Conservation (phyloP, 768 basidiomycete species). For the Leccinum boreale region DNA sequence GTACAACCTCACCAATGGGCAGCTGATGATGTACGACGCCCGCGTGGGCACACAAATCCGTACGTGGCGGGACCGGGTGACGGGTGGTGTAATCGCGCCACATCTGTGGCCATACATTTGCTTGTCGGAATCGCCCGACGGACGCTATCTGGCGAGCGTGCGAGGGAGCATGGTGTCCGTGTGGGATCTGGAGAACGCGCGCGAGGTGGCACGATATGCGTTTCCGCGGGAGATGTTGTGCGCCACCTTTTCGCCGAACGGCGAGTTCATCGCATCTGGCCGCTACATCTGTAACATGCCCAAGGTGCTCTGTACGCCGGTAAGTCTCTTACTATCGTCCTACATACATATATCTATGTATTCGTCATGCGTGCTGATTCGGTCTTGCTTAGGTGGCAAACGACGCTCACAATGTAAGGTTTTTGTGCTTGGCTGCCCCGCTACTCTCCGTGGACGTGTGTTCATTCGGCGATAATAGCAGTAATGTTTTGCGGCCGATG, state of each 20-base stretch:
- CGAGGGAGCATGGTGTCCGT: conserved; percentile 15
- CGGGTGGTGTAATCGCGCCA: not conserved
- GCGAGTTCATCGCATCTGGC: conserved; percentile 17
- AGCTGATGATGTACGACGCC: conserved; percentile 24
- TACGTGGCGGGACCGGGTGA: conserved; percentile 16
- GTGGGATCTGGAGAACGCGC: conserved; percentile 15
- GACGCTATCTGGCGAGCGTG: conserved; percentile 18
- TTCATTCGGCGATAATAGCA: not conserved
- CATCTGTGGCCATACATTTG: conserved; percentile 23
- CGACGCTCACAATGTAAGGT: conserved; percentile 6
- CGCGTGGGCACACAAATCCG: conserved; percentile 17
- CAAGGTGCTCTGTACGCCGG: conserved; percentile 1
- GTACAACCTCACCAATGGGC: conserved; percentile 23
- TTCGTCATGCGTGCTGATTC: not conserved
- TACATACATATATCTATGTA: not conserved
- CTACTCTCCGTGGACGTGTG: not conserved
- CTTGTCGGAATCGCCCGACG: conserved; percentile 21
- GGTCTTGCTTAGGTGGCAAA: conserved; percentile 1
- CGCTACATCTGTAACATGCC: conserved; percentile 16
- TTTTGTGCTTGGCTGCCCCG: not conserved
- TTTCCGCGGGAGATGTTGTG: conserved; percentile 24
- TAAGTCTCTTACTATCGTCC: not conserved
- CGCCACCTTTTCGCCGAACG: conserved; percentile 22
- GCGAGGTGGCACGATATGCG: conserved; percentile 16
- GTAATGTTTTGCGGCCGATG: not conserved